These are phyloP conservation scores for Plasmodium knowlesi DNA, from an alignment of 169 alveolate genomes.

Conservation along the genomic window DNA sequence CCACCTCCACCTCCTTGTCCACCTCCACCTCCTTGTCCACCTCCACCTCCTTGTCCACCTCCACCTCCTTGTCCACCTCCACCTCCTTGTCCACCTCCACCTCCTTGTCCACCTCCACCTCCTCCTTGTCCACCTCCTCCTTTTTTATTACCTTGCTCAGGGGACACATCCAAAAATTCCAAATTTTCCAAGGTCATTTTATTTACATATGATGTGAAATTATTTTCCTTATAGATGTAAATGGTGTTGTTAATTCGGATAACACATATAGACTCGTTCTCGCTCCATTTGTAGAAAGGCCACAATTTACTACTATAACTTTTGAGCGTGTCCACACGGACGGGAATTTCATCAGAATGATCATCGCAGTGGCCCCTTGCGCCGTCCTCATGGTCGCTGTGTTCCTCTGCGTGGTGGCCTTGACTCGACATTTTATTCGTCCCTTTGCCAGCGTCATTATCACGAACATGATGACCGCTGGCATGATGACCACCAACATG, in stretches of 20 bases:
- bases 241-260: conserved; percentile 14
- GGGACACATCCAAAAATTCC: conserved; percentile 61
- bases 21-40: no score
- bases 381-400: not conserved
- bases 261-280: conserved; percentile 30
- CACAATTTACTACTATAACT: conserved; percentile 39
- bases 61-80: no score
- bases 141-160: conserved; percentile 45
- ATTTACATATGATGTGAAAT: not conserved
- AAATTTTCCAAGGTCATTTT: not conserved
- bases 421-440: not conserved
- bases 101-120: no score
- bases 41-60: no score
- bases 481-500: no score
- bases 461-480: no score
- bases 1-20: no score
- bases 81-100: no score
- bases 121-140: not conserved
- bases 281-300: conserved; percentile 72
- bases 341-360: not conserved
- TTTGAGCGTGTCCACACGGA: conserved; percentile 20
- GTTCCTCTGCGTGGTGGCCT: not conserved
- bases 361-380: not conserved
- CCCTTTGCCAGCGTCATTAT: no score
- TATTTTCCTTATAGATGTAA: conserved; percentile 26